Conservation (phyloP, 176 grass and related monocot genomes). For the bread wheat (Triticum aestivum) region DNA sequence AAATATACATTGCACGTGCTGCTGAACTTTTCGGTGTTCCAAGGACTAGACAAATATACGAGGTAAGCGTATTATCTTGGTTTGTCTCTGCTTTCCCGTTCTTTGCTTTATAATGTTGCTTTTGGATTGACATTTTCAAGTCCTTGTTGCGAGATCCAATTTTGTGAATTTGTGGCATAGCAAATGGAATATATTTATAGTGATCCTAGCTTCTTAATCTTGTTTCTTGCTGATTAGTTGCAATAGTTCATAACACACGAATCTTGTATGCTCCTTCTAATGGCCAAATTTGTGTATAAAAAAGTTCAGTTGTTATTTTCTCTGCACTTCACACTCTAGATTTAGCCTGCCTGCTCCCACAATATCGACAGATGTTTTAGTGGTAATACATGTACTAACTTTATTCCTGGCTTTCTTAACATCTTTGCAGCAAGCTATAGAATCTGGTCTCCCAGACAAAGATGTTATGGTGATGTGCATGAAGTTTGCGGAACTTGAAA, state of each 20-base stretch:
- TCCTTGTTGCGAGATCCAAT: slow-evolving; percentile 6
- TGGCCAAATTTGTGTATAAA: background rate
- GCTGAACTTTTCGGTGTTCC: slow-evolving; percentile 77
- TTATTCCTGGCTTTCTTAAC: slow-evolving; percentile 5
- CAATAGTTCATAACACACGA: background rate
- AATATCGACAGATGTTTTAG: background rate
- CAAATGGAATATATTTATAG: background rate
- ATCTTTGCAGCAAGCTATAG: slow-evolving; percentile 67
- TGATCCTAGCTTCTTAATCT: background rate
- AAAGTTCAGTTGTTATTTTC: background rate
- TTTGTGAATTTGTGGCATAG: background rate
- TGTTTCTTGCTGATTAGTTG: slow-evolving; percentile 1
- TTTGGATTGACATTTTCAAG: background rate
- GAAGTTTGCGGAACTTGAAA: slow-evolving; percentile 85
- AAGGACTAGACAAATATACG: slow-evolving; percentile 77
- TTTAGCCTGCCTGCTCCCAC: background rate
- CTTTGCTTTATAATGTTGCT: background rate
- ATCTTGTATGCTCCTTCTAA: background rate
- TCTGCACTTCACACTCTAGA: background rate
- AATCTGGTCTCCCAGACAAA: slow-evolving; percentile 67
- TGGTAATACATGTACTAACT: slow-evolving; percentile 20
- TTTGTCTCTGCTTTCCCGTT: background rate
- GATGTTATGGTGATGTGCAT: slow-evolving; percentile 78
- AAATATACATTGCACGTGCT: slow-evolving; percentile 79
- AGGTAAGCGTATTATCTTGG: slow-evolving; percentile 43